phyloP scores from a whole-genome alignment of 352 stramenopile genomes.

The Phytophthora citrophthora region DNA sequence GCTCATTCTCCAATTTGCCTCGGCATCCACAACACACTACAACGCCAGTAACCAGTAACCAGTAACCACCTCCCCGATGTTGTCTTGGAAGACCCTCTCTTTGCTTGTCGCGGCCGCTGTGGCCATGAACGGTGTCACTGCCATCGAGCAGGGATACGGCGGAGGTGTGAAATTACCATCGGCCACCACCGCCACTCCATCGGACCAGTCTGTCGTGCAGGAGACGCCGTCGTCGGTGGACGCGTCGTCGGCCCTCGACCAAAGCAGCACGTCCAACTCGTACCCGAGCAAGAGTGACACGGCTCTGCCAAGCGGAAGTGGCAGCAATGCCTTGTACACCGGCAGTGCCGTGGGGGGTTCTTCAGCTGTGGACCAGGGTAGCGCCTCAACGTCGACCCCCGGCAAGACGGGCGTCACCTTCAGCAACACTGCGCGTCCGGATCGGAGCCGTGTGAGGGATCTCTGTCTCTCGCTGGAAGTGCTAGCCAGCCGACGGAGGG shows the following conservation, averaged over 20 bases:
- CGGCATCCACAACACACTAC: constrained; percentile 6
- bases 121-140: constrained; percentile 26
- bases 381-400: neutral
- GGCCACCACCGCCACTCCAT: constrained; percentile 16
- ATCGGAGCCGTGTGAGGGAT: constrained; percentile 26
- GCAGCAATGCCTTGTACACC: constrained; percentile 12
- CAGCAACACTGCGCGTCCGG: constrained; percentile 14
- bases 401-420: constrained; percentile 13
- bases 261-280: constrained; percentile 3
- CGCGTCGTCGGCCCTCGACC: constrained; percentile 13
- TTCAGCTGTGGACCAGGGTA: constrained; percentile 16
- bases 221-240: constrained; percentile 13
- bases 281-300: constrained; percentile 26
- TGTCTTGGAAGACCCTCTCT: constrained; percentile 28
- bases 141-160: constrained; percentile 31
- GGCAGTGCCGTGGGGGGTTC: constrained; percentile 15
- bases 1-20: constrained; percentile 37
- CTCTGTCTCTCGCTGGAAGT: constrained; percentile 19
- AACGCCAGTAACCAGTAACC: neutral
- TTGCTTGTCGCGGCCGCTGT: constrained; percentile 26
- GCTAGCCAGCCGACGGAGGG: constrained; percentile 6
- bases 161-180: constrained; percentile 17
- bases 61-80: constrained; percentile 13
- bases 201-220: constrained; percentile 19
- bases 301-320: constrained; percentile 20